Evolutionary conservation across 352 stramenopile genomes (phyloP), one percentile per base, ranked within the genome.

Genomic region (Phytophthora quininea): DNA sequence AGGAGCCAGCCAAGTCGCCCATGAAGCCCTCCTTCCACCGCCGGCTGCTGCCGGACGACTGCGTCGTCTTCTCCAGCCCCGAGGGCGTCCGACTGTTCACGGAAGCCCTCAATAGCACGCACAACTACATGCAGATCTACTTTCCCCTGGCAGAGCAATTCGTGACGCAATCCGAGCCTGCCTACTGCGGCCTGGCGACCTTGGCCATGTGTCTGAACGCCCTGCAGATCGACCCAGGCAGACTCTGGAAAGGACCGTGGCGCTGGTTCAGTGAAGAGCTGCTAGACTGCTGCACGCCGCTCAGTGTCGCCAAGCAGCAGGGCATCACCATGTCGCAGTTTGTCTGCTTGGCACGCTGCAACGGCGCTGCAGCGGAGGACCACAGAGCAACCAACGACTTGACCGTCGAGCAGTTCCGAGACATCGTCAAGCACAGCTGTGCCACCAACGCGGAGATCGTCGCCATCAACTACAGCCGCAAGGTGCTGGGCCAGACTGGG

Each of bases 401-500:
- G 8, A 77, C 84, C 46, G 64, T 88, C 5, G 79, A 85, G 8
- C 51, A 81, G 31, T 86, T 89, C 37, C 62, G 87, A 3, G 69
- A 69, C 37, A 74, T 92, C 66, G 85, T 98, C 49, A 86, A 93
- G 54, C 72, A 48, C 51, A 91, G 72, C 64, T 98, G 67, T 62
- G 75, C 64, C 38, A 85, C 72, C 60, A 94, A 46, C 62, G 90
- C 58, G 42, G 80, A 86, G 79, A 91, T 98, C 47, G 73, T 99
- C 24, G 94, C 98, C 35, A 78, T 97, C 32, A 98, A 96, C 24
- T 99, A 98, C 79, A 89, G 79, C 15, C 87, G 97, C 51, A 88
- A 97, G 71, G 83, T 86, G 54, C 76, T 99, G 2, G 76, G 81
- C 15, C 97, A 99, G 76, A 99, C 96, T 0, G 97, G 97, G 15